Conservation (phyloP, 768 basidiomycete genomes). For the Suillus sp. region DNA sequence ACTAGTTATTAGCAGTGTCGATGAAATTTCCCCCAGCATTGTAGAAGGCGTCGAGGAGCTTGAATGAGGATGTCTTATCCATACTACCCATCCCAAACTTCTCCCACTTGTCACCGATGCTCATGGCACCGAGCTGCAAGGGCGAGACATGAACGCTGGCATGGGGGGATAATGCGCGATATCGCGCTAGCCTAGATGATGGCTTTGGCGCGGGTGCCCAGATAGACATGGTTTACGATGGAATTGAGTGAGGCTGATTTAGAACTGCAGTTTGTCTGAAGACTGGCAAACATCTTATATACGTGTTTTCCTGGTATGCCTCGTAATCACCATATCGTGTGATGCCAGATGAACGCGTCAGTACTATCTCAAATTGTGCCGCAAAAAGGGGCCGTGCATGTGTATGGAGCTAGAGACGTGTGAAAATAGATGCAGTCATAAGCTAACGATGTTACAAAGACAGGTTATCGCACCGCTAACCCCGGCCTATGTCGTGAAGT, state of each 20-base stretch:
- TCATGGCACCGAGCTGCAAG: constrained; percentile 51
- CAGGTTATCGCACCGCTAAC: too few relatives aligned
- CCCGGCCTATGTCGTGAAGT: not conserved
- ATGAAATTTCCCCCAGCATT: constrained; percentile 52
- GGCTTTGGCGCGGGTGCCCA: constrained; percentile 26
- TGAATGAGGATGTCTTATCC: constrained; percentile 44
- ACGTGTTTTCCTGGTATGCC: not conserved
- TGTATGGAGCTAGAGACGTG: not conserved
- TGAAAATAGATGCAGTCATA: too few relatives aligned
- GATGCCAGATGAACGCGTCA: not conserved
- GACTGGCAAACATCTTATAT: constrained; percentile 1
- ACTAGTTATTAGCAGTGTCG: constrained; percentile 51
- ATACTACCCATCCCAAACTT: constrained; percentile 40
- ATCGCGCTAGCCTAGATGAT: constrained; percentile 37
- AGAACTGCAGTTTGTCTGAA: not conserved
- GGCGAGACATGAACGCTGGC: constrained; percentile 54
- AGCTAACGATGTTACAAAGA: not conserved
- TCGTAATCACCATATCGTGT: not conserved
- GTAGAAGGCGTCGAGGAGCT: constrained; percentile 48
- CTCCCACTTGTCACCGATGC: constrained; percentile 48
- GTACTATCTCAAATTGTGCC: not conserved
- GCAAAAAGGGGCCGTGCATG: not conserved
- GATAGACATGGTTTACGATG: not conserved
- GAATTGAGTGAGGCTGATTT: not conserved
- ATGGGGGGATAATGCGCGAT: constrained; percentile 41